Evolutionary conservation across 169 alveolate species (phyloP).

Genomic region (Besnoitia besnoiti): DNA sequence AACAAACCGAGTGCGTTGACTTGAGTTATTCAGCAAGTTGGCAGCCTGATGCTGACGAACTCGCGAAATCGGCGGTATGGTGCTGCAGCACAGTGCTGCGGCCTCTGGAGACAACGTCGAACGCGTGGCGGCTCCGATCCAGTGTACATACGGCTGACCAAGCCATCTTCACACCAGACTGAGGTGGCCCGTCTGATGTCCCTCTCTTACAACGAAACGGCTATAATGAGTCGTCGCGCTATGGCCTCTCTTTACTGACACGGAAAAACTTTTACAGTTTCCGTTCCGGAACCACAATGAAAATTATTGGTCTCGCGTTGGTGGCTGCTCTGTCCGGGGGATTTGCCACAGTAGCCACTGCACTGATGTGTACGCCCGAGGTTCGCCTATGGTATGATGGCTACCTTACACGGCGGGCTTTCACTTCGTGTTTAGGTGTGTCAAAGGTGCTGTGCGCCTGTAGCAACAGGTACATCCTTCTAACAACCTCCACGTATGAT

Average conservation of each 20-base stretch:
- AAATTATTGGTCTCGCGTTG: not conserved
- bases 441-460: slow-evolving; percentile 68
- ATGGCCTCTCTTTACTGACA: not conserved
- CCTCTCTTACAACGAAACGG: not conserved
- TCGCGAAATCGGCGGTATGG: too few species aligned
- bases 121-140: too few species aligned
- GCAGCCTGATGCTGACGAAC: too few species aligned
- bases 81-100: too few species aligned
- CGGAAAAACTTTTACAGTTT: not conserved
- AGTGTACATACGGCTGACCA: not conserved
- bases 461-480: slow-evolving; percentile 42
- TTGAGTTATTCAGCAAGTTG: too few species aligned
- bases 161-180: too few species aligned
- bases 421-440: slow-evolving; percentile 37
- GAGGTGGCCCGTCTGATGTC: not conserved
- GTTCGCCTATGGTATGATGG: not conserved
- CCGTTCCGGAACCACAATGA: not conserved
- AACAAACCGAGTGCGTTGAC: too few species aligned
- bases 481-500: too few species aligned
- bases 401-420: not conserved
- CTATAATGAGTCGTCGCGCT: not conserved
- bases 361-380: slow-evolving; percentile 34
- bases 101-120: too few species aligned
- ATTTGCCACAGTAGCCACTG: not conserved
- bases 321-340: not conserved